Conservation (phyloP, 148 eudicot genomes). For the Spergularia marina region DNA sequence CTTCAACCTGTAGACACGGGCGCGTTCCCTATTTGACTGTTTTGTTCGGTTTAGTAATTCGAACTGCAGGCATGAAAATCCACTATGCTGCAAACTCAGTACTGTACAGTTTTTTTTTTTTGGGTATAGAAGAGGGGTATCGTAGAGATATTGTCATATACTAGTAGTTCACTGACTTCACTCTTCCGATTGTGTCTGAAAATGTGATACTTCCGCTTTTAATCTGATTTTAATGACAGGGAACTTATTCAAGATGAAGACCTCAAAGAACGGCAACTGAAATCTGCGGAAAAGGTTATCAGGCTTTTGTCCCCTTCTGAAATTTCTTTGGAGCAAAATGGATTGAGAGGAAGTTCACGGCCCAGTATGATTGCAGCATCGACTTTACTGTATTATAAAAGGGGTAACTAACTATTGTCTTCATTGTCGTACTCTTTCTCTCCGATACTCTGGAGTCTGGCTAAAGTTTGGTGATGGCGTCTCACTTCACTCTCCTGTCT, state of each 20-base stretch:
- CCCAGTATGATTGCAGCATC: conserved; percentile 87
- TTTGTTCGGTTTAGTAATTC: too few relatives aligned
- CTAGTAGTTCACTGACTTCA: too few relatives aligned
- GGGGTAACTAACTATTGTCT: neutral
- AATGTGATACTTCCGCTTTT: neutral
- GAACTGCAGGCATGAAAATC: too few relatives aligned
- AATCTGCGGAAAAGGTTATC: conserved; percentile 61
- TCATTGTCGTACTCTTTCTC: neutral
- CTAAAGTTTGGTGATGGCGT: neutral
- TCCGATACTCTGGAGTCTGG: too few relatives aligned
- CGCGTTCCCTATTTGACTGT: too few relatives aligned
- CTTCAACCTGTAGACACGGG: too few relatives aligned
- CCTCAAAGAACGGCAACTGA: conserved; percentile 46
- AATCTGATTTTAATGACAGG: conserved; percentile 34
- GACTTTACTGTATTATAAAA: conserved; percentile 46
- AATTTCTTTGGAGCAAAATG: conserved; percentile 22
- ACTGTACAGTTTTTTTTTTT: too few relatives aligned
- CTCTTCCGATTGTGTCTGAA: neutral
- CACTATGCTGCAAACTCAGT: too few relatives aligned
- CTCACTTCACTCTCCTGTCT: neutral
- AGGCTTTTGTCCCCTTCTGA: conserved; percentile 47
- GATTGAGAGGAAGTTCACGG: conserved; percentile 22
- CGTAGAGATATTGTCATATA: neutral
- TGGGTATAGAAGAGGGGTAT: too few relatives aligned
- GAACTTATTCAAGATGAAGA: conserved; percentile 50